These are phyloP conservation scores for Fusarium vanettenii DNA, from an alignment of 2,329 filamentous ascomycete species.

Conservation along the genomic window DNA sequence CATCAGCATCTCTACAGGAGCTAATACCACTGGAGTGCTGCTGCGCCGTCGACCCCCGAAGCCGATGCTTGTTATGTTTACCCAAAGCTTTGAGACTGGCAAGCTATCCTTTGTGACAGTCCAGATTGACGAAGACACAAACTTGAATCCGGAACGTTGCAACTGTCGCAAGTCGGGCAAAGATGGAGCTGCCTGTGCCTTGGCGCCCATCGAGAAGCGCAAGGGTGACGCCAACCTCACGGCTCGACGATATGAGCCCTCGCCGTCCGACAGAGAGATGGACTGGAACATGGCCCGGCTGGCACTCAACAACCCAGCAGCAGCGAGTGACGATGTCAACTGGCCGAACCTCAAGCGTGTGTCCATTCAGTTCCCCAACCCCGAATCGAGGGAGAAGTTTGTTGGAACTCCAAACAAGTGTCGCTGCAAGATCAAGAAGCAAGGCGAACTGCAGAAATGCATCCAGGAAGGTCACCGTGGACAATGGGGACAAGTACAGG, in stretches of 20 bases:
- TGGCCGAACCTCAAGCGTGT: conserved; percentile 45
- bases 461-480: conserved; percentile 43
- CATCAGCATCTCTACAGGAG: conserved; percentile 40
- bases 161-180: conserved; percentile 46
- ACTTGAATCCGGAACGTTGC: conserved; percentile 50
- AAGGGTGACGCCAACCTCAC: conserved; percentile 41
- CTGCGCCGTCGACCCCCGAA: conserved; percentile 47
- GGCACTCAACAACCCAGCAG: conserved; percentile 43
- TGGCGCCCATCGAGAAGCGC: conserved; percentile 43
- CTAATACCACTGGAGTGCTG: conserved; percentile 41
- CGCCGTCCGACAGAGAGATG: conserved; percentile 12
- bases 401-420: conserved; percentile 45
- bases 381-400: conserved; percentile 38
- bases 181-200: conserved; percentile 39
- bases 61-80: conserved; percentile 51
- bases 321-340: conserved; percentile 25
- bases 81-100: conserved; percentile 34
- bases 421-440: conserved; percentile 40
- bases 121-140: conserved; percentile 47
- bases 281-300: conserved; percentile 49
- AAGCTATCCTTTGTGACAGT: conserved; percentile 45
- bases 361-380: conserved; percentile 46
- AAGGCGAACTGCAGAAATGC: conserved; percentile 40
- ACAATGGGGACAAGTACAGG: conserved; percentile 46
- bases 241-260: conserved; percentile 44